A percentile compares a stretch with the other conserved stretches of the same genome.
phyloP scores from a whole-genome alignment of 2,329 filamentous ascomycete species.

The Aureobasidium namibiae region DNA sequence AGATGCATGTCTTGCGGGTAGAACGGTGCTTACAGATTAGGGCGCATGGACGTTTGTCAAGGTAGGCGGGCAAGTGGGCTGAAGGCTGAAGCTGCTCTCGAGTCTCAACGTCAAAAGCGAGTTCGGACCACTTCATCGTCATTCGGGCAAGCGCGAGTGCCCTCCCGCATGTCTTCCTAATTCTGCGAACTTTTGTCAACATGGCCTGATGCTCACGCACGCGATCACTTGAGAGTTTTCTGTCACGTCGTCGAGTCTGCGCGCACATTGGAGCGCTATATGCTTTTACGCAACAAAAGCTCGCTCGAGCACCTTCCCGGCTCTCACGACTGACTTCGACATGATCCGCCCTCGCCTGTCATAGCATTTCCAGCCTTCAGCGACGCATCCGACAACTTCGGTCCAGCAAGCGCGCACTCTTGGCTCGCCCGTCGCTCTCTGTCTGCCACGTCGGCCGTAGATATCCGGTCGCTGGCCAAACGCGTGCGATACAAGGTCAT shows the following conservation, averaged over 20 bases:
- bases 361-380: conserved; percentile 1
- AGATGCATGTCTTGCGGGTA: neutral
- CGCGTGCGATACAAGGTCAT: conserved; percentile 10
- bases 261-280: neutral
- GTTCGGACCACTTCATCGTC: conserved; percentile 6
- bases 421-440: neutral
- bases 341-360: conserved; percentile 10
- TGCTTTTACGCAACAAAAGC: conserved; percentile 6
- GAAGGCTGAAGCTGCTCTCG: too few species aligned
- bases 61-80: neutral
- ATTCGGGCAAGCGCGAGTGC: conserved; percentile 3
- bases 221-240: neutral
- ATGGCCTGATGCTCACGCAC: conserved; percentile 6
- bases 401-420: conserved; percentile 5
- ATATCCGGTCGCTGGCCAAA: conserved; percentile 9
- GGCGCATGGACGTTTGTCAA: neutral
- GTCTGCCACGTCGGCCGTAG: neutral
- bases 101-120: neutral
- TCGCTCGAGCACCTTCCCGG: conserved; percentile 5
- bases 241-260: neutral
- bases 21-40: neutral
- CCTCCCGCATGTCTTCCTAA: conserved; percentile 2
- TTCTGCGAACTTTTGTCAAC: conserved; percentile 5
- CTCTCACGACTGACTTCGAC: conserved; percentile 12
- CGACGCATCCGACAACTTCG: neutral